Base-by-base conservation (phyloP, 805 yeast species). In the Debaryomyces prosopidis region DNA sequence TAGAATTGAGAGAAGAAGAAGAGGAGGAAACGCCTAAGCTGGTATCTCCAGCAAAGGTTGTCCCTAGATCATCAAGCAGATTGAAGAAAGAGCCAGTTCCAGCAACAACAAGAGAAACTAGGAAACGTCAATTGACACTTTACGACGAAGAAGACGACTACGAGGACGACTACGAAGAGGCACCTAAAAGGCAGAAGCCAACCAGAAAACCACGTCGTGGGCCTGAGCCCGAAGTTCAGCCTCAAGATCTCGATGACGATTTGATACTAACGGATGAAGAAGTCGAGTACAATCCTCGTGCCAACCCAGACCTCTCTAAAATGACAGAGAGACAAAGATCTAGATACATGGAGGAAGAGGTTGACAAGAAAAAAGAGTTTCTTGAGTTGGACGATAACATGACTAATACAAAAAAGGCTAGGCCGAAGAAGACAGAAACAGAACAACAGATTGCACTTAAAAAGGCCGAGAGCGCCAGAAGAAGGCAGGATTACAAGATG, bases 401-500 rank as follows among this genome's bases (percentile, higher is more conserved):
- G 23, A 49, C 45, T 11, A 52, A 49, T 19, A 53, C 71, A 39
- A 73, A 71, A 47, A 74, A 72, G 40, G 65, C 68, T 19, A 60
- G 63, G 34, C 73, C 76, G 48, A 81, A 81, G 60, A 79, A 78
- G 49, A 75, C 76, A 30, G 76, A 87, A 43, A 84, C 95, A 0
- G 96, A 85, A 46, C 97, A 92, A 62, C 96, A 91, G 66, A 77
- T 83, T 33, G 88, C 87, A 39, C 65, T 89, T 47, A 78, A 90
- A 37, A 82, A 90, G 50, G 88, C 95, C 1, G 99, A 92, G 62
- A 84, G 81, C 56, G 92, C 97, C 0, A 78, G 98, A 56, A 82
- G 90, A 63, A 76, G 99, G 52, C 87, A 87, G 63, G 91, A 92
- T 60, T 77, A 89, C 56, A 83, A 85, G 53, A 90, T 85, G 57